A percentile compares a stretch with the other conserved stretches of the same genome.
Evolutionary conservation across 441 rosid species (phyloP).

Genomic region (Populus trichocarpa): DNA sequence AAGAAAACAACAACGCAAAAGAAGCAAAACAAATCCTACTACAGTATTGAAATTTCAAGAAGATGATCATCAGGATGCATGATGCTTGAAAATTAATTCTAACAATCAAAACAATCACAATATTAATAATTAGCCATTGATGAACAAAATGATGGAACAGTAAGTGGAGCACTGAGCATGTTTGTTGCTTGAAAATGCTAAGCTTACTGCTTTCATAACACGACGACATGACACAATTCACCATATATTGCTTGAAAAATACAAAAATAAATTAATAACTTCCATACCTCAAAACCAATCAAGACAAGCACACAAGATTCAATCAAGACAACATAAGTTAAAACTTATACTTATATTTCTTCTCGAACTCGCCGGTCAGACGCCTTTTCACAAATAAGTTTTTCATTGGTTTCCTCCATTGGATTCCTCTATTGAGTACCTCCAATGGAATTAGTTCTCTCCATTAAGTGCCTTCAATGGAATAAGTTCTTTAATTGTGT

Average conservation of each 20-base stretch:
- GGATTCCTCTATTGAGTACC: too few relatives aligned
- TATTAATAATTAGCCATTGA: too few relatives aligned
- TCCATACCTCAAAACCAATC: not conserved
- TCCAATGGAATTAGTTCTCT: too few relatives aligned
- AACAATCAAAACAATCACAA: too few relatives aligned
- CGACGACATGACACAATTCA: too few relatives aligned
- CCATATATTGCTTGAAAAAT: not conserved
- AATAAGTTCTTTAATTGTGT: too few relatives aligned
- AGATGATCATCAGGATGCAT: not conserved
- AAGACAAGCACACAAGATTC: not conserved
- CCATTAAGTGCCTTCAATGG: too few relatives aligned
- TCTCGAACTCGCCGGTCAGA: constrained; percentile 52
- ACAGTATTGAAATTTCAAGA: not conserved
- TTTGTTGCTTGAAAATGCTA: too few relatives aligned
- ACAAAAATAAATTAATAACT: not conserved
- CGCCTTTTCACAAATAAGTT: constrained; percentile 44
- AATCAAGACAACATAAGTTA: not conserved
- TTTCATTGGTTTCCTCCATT: too few relatives aligned
- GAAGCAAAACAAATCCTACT: not conserved
- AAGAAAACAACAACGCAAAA: not conserved
- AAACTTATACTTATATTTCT: constrained; percentile 50
- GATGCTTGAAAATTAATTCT: not conserved
- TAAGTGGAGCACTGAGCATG: too few relatives aligned
- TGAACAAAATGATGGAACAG: too few relatives aligned
- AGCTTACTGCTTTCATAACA: too few relatives aligned